Base-by-base conservation (phyloP, 2,329 filamentous ascomycete species). In the Fusarium sacchari region DNA sequence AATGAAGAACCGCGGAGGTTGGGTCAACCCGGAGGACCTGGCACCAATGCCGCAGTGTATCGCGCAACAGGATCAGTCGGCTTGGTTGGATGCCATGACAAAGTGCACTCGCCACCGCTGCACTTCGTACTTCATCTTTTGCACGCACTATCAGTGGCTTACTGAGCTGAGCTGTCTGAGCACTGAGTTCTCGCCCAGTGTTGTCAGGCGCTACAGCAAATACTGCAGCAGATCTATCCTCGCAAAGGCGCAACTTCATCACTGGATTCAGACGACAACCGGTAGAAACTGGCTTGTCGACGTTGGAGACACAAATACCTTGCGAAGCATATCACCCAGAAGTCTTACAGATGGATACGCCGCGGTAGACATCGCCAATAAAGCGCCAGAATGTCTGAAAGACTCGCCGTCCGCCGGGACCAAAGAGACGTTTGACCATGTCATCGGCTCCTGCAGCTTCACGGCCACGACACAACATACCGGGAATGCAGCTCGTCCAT, bases 1-100 rank as follows among this genome's bases (percentile, higher is more conserved):
- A 11, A n/a, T 37, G 8, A 58, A 47, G 9, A 62, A 57, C 9
- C 34, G 6, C 6, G 6, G 39, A 10, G 72, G 72, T 12, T 74
- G 72, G 72, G 61, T 75, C 3, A 70, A 62, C 3, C 69, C 72
- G 2, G 72, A 74, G 26, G 72, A 70, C 30, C 20, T 75, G 3
- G 9, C 39, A 1, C 64, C 72, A 2, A 74, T 70, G 72, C 72
- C 72, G 3, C 72, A 75, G 30, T 74, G 69, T 22, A 62, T 75
- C 32, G 47, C 59, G 2, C 68, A 75, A 17, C 72, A 74, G 17
- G 61, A 74, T 26, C 57, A 49, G 9, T 36, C 50, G 2, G 22
- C 36, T 24, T 74, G 72, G 72, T 26, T 74, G 6, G 44, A n/a
- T 22, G 22, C 55, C 17, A 74, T 74, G 72, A 70, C 61, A 6